Percentiles rank a stretch among this genome's conserved stretches.
phyloP scores from a whole-genome alignment of 768 basidiomycete species.

The Gyrodon lividus region DNA sequence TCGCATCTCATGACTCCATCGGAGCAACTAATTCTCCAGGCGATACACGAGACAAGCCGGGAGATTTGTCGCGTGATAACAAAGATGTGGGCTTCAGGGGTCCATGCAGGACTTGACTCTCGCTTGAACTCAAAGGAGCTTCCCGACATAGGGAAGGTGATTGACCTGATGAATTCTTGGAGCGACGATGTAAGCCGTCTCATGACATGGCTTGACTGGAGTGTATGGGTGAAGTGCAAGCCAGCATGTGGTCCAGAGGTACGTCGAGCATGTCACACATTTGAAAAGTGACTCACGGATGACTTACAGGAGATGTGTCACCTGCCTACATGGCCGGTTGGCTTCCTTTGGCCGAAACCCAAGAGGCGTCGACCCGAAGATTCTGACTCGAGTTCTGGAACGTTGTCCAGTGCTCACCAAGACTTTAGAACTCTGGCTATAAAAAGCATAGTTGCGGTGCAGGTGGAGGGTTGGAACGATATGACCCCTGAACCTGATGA shows the following conservation, averaged over 20 bases:
- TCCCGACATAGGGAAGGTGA: slow-evolving; percentile 2
- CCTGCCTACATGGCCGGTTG: slow-evolving; percentile 15
- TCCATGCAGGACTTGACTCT: slow-evolving; percentile 17
- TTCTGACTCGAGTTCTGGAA: neutral
- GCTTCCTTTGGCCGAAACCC: neutral
- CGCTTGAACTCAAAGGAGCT: slow-evolving; percentile 1
- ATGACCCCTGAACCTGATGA: slow-evolving; percentile 4
- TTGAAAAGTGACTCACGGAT: neutral
- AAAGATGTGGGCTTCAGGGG: slow-evolving; percentile 47
- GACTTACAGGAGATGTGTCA: slow-evolving; percentile 14
- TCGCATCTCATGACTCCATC: slow-evolving; percentile 23
- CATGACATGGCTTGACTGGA: slow-evolving; percentile 56
- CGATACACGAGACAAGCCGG: slow-evolving; percentile 33
- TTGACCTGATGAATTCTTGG: slow-evolving; percentile 33
- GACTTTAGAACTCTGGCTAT: neutral
- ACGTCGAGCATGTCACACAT: slow-evolving; percentile 7
- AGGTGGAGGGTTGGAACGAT: neutral
- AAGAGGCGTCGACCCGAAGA: neutral
- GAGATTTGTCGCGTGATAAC: slow-evolving; percentile 49
- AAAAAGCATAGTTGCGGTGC: neutral
- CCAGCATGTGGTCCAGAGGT: slow-evolving; percentile 49
- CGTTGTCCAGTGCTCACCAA: neutral
- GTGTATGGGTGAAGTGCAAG: slow-evolving; percentile 46
- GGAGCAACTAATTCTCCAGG: slow-evolving; percentile 28
- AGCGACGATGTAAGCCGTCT: slow-evolving; percentile 31